Conservation (phyloP, 768 basidiomycete species). For the Pleurotus tuoliensis region DNA sequence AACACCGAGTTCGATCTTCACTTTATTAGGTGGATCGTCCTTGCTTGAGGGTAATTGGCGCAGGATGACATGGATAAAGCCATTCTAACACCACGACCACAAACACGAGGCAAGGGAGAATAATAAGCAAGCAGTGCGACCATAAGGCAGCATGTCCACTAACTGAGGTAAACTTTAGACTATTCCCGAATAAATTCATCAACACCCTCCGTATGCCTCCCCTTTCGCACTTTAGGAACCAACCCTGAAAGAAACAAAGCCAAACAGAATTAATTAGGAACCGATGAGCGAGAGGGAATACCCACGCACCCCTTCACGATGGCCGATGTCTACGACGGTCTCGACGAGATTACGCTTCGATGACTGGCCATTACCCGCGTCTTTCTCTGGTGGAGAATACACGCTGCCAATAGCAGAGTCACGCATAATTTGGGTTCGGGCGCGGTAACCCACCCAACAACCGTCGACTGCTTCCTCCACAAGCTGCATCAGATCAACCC, state of each 20-base stretch:
- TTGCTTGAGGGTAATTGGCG: conserved; percentile 63
- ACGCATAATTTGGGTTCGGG: conserved; percentile 63
- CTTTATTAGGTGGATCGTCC: conserved; percentile 50
- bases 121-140: not conserved
- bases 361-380: conserved; percentile 37
- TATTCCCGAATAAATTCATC: conserved; percentile 95
- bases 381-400: conserved; percentile 78
- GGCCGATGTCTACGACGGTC: conserved; percentile 83
- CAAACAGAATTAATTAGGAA: not conserved
- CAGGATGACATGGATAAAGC: conserved; percentile 82
- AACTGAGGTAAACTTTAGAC: conserved; percentile 87
- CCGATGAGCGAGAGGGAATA: not conserved
- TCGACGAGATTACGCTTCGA: conserved; percentile 57
- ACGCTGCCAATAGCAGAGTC: conserved; percentile 88
- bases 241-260: conserved; percentile 50
- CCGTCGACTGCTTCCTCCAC: conserved; percentile 90
- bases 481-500: conserved; percentile 75
- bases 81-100: conserved; percentile 46
- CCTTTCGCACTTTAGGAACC: conserved; percentile 85
- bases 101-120: not conserved
- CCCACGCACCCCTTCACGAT: conserved; percentile 55
- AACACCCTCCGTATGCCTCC: conserved; percentile 88
- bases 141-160: conserved; percentile 16
- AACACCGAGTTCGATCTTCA: conserved; percentile 81
- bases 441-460: conserved; percentile 90